Evolutionary conservation across 805 yeast species (phyloP), one percentile per base, ranked within the genome.

Genomic region (Nakazawaea molendinolei): DNA sequence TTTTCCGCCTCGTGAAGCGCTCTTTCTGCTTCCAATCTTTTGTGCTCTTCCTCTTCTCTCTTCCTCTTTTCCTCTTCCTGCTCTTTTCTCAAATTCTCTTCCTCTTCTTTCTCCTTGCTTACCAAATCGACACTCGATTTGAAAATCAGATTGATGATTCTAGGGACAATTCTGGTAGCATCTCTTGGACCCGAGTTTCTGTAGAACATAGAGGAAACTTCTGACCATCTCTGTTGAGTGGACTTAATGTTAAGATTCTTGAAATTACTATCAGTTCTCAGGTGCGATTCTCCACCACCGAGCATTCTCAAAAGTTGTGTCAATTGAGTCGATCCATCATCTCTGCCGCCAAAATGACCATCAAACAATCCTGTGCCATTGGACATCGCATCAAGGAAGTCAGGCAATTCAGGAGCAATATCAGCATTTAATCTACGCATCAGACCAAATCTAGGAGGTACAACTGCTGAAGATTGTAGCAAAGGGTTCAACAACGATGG

Each of bases 151-250:
- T 73, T 69, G 23, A 76, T 51, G 20, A 79, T 63, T 1, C 55
- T 43, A 5, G 69, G 65, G 13, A 67, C 44, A 19, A 65, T 52
- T 38, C 73, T 44, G 39, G 50, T 41, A 42, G 56, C 50, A 26
- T 51, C 57, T 21, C 52, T 45, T 12, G 61, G 60, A 10, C 55
- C 55, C 21, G 51, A 52, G 21, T 62, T 65, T n/a, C 65, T 69
- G 44, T 69, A 69, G 42, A 74, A 72, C 57, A 75, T 60, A 13
- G 65, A 59, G 24, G 69, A 58, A 5, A 72, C 66, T 29, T 80
- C 83, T 25, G 58, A 58, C 92, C 95, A 86, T 45, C 95, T 67
- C 33, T 76, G 79, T 10, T 61, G 55, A 0, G 92, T 77, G 1
- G 83, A 69, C 20, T 31, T 42, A 21, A 43, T 19, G 23, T 20